Evolutionary conservation across 2,329 filamentous ascomycete species (phyloP).

Genomic region (Neoarthrinium moseri): DNA sequence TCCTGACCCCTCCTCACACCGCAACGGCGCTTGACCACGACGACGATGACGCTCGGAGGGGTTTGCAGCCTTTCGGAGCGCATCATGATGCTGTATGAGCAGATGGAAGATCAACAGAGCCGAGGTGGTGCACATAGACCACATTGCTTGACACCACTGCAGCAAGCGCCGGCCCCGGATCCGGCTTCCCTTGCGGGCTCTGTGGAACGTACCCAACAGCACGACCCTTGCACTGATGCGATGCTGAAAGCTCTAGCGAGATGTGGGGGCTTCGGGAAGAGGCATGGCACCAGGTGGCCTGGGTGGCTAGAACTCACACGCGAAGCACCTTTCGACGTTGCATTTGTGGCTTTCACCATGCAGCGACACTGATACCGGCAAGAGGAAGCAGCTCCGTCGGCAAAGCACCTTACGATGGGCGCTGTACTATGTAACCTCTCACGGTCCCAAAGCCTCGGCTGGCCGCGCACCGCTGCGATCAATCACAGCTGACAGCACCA

Average conservation of each 20-base stretch:
- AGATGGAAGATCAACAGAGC: too few relatives aligned
- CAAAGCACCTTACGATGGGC: conserved; percentile 5
- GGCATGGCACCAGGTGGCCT: background rate
- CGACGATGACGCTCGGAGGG: too few relatives aligned
- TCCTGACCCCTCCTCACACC: too few relatives aligned
- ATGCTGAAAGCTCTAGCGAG: conserved; percentile 4
- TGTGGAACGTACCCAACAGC: conserved; percentile 1
- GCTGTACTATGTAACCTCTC: background rate
- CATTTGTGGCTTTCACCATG: conserved; percentile 5
- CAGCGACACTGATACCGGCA: conserved; percentile 1
- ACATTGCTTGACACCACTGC: background rate
- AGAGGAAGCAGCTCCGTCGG: conserved; percentile 1
- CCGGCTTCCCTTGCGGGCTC: background rate
- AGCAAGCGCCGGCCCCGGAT: conserved; percentile 1
- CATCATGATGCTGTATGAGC: too few relatives aligned
- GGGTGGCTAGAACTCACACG: background rate
- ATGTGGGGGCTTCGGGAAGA: conserved; percentile 2
- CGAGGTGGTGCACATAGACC: too few relatives aligned
- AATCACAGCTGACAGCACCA: too few relatives aligned
- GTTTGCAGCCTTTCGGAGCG: too few relatives aligned
- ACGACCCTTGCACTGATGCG: background rate
- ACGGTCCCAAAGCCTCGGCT: background rate
- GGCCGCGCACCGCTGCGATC: too few relatives aligned
- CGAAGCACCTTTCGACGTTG: conserved; percentile 7
- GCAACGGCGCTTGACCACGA: too few relatives aligned